Evolutionary conservation across 1,284 basidiomycete genomes (phyloP), one percentile per base, ranked within the genome.

Genomic region (Marasmius sp.): DNA sequence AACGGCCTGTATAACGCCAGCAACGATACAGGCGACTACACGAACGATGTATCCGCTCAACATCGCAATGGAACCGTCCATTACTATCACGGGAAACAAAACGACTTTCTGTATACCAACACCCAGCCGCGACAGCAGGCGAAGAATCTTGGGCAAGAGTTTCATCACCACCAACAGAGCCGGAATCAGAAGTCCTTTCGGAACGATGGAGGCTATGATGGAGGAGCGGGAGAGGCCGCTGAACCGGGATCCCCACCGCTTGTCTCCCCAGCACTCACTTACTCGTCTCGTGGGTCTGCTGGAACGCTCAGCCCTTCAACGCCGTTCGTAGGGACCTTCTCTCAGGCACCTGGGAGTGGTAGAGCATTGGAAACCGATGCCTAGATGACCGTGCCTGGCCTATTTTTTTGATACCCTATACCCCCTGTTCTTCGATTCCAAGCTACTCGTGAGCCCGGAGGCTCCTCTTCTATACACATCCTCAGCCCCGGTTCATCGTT

Each of bases 231-330:
- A 8, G 45, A 47, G 8, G 62, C 67, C 48, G 64, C 66, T 37
- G 69, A 72, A 45, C 63, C 71, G 54, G 50, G 50, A 51, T 82
- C 82, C 8, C 81, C 85, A 3, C 75, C 77, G 27, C 71, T 82
- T 50, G 77, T 85, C 49, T 85, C 84, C 6, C 85, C 85, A n/a
- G 80, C 85, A 7, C 75, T 87, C 60, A 87, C 85, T 18, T 87
- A 85, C 67, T 82, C 82, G 12, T 82, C 82, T 47, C 80, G 84
- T 59, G 82, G 64, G 5, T 65, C 85, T 27, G 81, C 85, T 6
- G 82, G 82, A 39, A 85, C 83, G n/a, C 74, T 87, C 58, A 87
- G 85, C 66, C 85, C 85, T 16, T 81, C 83, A 6, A 87, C 85
- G 11, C 85, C 85, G 4, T 86, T 85, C 72, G 84, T 86, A 70